A percentile compares a stretch with the other conserved stretches of the same genome.
These are phyloP conservation scores for Meyerozyma smithsonii DNA, from an alignment of 1,139 yeast genomes.

Conservation along the genomic window DNA sequence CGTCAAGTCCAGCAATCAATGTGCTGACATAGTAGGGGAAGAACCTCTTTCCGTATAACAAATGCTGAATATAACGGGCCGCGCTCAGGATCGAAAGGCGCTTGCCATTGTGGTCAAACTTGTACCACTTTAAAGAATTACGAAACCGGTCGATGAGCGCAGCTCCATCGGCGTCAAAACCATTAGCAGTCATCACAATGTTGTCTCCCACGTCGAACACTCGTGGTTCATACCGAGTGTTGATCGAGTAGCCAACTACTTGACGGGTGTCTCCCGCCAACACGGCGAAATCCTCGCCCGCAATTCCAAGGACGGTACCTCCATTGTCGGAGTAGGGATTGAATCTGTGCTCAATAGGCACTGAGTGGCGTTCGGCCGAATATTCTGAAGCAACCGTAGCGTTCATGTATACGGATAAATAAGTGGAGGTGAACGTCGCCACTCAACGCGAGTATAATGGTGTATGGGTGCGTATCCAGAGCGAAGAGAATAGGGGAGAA, in stretches of 20 bases:
- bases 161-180: conserved; percentile 92
- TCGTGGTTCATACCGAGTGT: conserved; percentile 89
- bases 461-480: neutral
- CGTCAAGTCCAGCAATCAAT: conserved; percentile 90
- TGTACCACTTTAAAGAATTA: conserved; percentile 88
- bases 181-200: conserved; percentile 86
- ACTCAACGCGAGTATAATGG: neutral
- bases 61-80: conserved; percentile 88
- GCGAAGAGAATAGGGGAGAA: neutral
- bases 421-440: neutral
- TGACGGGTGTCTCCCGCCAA: conserved; percentile 98
- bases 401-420: conserved; percentile 10
- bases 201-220: conserved; percentile 88
- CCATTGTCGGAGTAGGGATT: conserved; percentile 97
- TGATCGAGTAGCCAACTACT: conserved; percentile 89
- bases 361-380: conserved; percentile 44
- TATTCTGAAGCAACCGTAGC: conserved; percentile 58
- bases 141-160: conserved; percentile 76
- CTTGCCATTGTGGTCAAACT: conserved; percentile 76
- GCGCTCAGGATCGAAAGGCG: conserved; percentile 65
- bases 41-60: conserved; percentile 86
- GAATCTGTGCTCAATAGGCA: conserved; percentile 88
- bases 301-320: conserved; percentile 95
- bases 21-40: conserved; percentile 97
- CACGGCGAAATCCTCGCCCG: conserved; percentile 95